A percentile compares a stretch with the other conserved stretches of the same genome.
These are phyloP conservation scores for Leccinum broughii DNA, from an alignment of 768 basidiomycete species.

Conservation along the genomic window DNA sequence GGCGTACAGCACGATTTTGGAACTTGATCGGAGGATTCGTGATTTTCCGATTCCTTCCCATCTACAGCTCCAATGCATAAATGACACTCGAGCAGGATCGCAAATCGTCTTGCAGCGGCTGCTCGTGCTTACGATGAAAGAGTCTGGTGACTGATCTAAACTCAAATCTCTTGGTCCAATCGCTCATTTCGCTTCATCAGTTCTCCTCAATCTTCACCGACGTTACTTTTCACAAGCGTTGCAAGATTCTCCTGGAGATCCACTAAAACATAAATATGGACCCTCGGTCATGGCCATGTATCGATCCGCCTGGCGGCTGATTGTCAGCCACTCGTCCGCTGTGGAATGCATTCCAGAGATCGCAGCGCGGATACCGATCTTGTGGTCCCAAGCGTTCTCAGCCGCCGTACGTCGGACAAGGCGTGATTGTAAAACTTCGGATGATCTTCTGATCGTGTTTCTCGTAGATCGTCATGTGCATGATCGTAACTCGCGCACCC, in stretches of 20 bases:
- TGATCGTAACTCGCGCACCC: slow-evolving; percentile 52
- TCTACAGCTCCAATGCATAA: slow-evolving; percentile 40
- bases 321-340: slow-evolving; percentile 47
- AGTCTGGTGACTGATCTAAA: slow-evolving; percentile 41
- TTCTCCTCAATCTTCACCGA: slow-evolving; percentile 63
- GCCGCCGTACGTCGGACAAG: slow-evolving; percentile 50
- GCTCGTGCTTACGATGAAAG: slow-evolving; percentile 47
- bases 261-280: slow-evolving; percentile 60
- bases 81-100: slow-evolving; percentile 16
- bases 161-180: neutral
- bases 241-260: slow-evolving; percentile 56
- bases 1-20: slow-evolving; percentile 51
- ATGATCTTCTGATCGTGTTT: neutral
- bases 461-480: slow-evolving; percentile 57
- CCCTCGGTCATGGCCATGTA: slow-evolving; percentile 74
- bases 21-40: slow-evolving; percentile 60
- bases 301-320: slow-evolving; percentile 68
- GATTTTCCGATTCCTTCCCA: slow-evolving; percentile 54
- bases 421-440: neutral
- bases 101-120: slow-evolving; percentile 42
- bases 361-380: slow-evolving; percentile 45
- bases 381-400: slow-evolving; percentile 70
- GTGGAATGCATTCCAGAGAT: slow-evolving; percentile 43
- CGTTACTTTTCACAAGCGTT: slow-evolving; percentile 68
- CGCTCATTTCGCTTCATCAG: slow-evolving; percentile 32